Percentiles rank a stretch among this genome's conserved stretches.
These are phyloP conservation scores for Oryza glumipatula DNA, from an alignment of 176 grass and related monocot genomes.

Conservation along the genomic window DNA sequence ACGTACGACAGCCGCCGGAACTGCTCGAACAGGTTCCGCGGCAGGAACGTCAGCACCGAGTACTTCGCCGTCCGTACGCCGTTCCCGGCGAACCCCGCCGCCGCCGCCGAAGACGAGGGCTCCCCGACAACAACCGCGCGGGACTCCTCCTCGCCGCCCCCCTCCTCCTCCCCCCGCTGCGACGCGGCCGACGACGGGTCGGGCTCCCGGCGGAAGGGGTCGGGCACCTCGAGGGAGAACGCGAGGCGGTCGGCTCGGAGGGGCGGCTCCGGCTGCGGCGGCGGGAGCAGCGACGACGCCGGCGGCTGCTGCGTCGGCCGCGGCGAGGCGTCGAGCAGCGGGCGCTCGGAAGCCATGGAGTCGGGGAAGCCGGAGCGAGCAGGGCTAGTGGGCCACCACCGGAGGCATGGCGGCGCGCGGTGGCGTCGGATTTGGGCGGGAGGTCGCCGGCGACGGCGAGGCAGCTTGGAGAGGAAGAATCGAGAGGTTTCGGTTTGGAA, in stretches of 20 bases:
- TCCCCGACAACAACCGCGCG: slow-evolving; percentile 62
- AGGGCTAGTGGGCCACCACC: not conserved
- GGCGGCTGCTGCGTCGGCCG: not conserved
- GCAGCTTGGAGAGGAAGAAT: slow-evolving; percentile 10
- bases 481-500: slow-evolving; percentile 32
- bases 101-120: not conserved
- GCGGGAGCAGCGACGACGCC: slow-evolving; percentile 43
- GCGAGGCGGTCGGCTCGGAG: slow-evolving; percentile 45
- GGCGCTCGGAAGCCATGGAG: slow-evolving; percentile 53
- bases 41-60: slow-evolving; percentile 73
- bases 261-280: slow-evolving; percentile 47
- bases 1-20: slow-evolving; percentile 89
- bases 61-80: slow-evolving; percentile 73
- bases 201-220: slow-evolving; percentile 41
- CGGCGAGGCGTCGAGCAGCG: slow-evolving; percentile 28
- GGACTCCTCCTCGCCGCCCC: slow-evolving; percentile 25
- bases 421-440: slow-evolving; percentile 28
- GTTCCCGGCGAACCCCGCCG: slow-evolving; percentile 52
- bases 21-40: slow-evolving; percentile 91
- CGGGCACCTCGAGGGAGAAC: slow-evolving; percentile 38
- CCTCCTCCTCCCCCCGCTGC: slow-evolving; percentile 38
- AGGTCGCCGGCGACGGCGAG: slow-evolving; percentile 12
- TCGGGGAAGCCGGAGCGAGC: not conserved
- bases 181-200: slow-evolving; percentile 45
- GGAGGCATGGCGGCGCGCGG: slow-evolving; percentile 27